Base-by-base conservation (phyloP, 257 asterid genomes). In the Nicotiana noctiflora region DNA sequence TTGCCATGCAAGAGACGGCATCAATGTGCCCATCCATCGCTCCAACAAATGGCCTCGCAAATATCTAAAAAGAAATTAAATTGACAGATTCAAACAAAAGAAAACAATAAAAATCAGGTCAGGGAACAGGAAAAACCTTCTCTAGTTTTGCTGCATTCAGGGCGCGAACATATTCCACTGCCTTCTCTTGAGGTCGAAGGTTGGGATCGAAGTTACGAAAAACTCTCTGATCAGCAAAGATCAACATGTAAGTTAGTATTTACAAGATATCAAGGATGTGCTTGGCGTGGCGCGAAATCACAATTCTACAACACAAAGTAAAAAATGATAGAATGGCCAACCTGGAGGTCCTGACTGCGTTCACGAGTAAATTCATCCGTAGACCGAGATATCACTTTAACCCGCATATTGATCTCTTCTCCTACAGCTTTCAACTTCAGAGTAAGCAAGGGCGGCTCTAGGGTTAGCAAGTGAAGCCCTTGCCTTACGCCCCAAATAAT, bases 311-410 rank as follows among this genome's bases (percentile, higher is more conserved):
- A 13, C 56, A 11, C 18, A 40, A 19, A 32, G 25, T 13, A 11
- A 75, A 75, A 25, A 4, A 3, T 32, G 18, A 21, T 12, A 78
- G 70, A 64, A 62, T 53, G 34, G 44, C 21, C 59, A 37, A 93
- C 98, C 97, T 95, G 99, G 77, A 95, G 97, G 84, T 95, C 99
- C 82, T 92, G 93, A 88, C 99, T 95, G 79, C 99, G 90, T 88
- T 93, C 99, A 18, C 98, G 95, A 19, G 99, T 95, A 89, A 92
- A 95, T 32, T 93, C 97, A 77, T 93, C 97, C 1, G 93, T 83
- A 76, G 97, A 89, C 40, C 99, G 96, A 68, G 97, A 89, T 76
- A 95, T 93, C 49, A 89, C 92, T 81, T 93, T 95, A 76, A 95
- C 91, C 93, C 82, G 90, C 99, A 95, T 93, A 17, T 40, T 72